These are phyloP conservation scores for Xylaria polymorpha DNA, from an alignment of 2,329 filamentous ascomycete species.

Conservation along the genomic window DNA sequence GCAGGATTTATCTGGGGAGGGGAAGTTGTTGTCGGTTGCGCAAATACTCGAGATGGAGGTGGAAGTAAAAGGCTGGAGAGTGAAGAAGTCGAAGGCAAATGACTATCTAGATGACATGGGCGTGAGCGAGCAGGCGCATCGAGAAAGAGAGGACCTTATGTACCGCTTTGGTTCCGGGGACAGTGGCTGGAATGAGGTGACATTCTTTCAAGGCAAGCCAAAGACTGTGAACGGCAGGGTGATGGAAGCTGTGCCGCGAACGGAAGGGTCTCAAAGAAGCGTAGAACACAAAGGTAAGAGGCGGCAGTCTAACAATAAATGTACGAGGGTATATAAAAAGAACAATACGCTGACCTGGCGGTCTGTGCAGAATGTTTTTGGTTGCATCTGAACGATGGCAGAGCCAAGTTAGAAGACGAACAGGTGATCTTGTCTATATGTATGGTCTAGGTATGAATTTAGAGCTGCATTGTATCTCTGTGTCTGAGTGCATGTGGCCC, in stretches of 20 bases:
- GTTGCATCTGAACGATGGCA: slow-evolving; percentile 35
- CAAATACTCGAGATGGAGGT: not conserved
- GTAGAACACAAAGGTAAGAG: slow-evolving; percentile 28
- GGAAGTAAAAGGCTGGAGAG: not conserved
- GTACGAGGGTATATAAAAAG: slow-evolving; percentile 35
- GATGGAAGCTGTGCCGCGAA: slow-evolving; percentile 32
- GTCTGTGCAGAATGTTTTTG: slow-evolving; percentile 26
- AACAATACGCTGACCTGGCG: slow-evolving; percentile 35
- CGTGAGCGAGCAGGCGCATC: slow-evolving; percentile 15
- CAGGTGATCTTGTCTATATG: not conserved
- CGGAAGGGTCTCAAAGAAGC: slow-evolving; percentile 36
- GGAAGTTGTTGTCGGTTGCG: slow-evolving; percentile 7
- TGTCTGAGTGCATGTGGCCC: slow-evolving; percentile 6
- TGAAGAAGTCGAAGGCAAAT: slow-evolving; percentile 15
- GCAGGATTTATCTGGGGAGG: not conserved
- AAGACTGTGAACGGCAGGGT: slow-evolving; percentile 40
- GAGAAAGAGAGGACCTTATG: slow-evolving; percentile 40
- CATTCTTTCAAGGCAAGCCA: slow-evolving; percentile 47
- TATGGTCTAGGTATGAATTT: not conserved
- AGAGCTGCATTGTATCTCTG: not conserved
- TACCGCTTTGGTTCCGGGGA: slow-evolving; percentile 42
- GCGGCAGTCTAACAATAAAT: slow-evolving; percentile 25
- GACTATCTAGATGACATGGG: slow-evolving; percentile 10
- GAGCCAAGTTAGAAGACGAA: slow-evolving; percentile 7
- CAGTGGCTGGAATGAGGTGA: slow-evolving; percentile 43